Conservation (phyloP, 2,329 filamentous ascomycete genomes). For the Sclerotinia nivalis region DNA sequence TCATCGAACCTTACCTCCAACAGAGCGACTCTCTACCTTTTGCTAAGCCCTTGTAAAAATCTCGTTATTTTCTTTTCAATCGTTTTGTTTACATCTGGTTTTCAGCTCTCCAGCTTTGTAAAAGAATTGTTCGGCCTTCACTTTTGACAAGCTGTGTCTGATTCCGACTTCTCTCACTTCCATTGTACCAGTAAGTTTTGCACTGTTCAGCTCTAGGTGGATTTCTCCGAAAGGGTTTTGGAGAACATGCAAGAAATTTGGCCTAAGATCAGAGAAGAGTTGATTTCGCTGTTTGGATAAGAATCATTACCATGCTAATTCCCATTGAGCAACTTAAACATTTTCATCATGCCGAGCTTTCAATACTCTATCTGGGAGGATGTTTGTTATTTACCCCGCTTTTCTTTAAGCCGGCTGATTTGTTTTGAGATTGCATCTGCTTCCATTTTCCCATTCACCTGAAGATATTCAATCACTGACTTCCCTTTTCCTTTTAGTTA, state of each 20-base stretch:
- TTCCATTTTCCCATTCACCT: not conserved
- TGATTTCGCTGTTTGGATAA: not conserved
- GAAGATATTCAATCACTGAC: not conserved
- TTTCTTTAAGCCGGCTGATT: not conserved
- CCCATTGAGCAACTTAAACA: not conserved
- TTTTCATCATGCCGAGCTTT: not conserved
- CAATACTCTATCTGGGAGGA: not conserved
- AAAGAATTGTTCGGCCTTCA: not conserved
- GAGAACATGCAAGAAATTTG: not conserved
- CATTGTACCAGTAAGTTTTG: not conserved
- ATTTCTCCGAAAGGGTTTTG: not conserved
- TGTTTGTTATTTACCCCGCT: not conserved
- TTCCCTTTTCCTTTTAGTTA: not conserved
- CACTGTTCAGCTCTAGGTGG: not conserved
- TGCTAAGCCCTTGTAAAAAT: not conserved
- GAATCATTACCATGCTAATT: not conserved
- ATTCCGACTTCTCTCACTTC: not conserved
- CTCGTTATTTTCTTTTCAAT: constrained; percentile 3
- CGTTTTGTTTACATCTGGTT: not conserved
- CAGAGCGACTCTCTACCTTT: constrained; percentile 3
- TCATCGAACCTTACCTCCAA: not conserved
- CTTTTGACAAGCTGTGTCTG: not conserved
- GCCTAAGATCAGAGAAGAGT: not conserved
- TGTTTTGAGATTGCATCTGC: constrained; percentile 1
- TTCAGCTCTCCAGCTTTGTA: constrained; percentile 1